Evolutionary conservation across 2,329 filamentous ascomycete genomes (phyloP).

Genomic region (Aspergillus felis): DNA sequence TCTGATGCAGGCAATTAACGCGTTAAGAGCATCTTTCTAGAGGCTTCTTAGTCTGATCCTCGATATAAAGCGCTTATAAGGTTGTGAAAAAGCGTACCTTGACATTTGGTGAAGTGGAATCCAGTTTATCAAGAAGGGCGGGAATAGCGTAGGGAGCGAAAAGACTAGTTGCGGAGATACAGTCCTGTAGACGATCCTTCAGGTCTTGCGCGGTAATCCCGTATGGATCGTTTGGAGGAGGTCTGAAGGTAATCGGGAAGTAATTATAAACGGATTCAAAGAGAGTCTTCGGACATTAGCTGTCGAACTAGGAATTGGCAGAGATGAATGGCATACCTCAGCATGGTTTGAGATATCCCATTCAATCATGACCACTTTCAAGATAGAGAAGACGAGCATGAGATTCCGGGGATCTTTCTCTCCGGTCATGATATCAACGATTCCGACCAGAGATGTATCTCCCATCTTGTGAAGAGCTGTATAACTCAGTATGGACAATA

Average conservation of each 20-base stretch:
- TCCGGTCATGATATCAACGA: conserved; percentile 62
- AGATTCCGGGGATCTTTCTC: conserved; percentile 67
- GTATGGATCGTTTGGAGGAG: conserved; percentile 66
- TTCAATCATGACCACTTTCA: conserved; percentile 64
- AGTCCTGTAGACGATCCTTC: conserved; percentile 61
- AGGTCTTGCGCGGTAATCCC: conserved; percentile 66
- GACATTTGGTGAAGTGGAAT: conserved; percentile 65
- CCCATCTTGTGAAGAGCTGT: conserved; percentile 54
- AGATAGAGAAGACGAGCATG: conserved; percentile 66
- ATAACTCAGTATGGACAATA: conserved; percentile 11
- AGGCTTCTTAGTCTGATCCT: conserved; percentile 14
- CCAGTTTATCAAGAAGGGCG: conserved; percentile 64
- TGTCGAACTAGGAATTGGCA: neutral
- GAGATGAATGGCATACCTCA: conserved; percentile 42
- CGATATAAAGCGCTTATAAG: neutral
- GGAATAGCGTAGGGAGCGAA: conserved; percentile 66
- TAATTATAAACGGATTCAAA: conserved; percentile 70
- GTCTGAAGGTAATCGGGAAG: conserved; percentile 68
- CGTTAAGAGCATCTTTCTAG: conserved; percentile 61
- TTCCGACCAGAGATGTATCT: conserved; percentile 57
- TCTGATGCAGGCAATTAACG: conserved; percentile 57
- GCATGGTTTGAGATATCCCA: conserved; percentile 61
- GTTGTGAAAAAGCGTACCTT: conserved; percentile 44
- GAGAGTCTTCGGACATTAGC: conserved; percentile 40
- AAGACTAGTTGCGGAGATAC: conserved; percentile 58